A percentile compares a stretch with the other conserved stretches of the same genome.
These are phyloP conservation scores for Rhododendron kiyosumense DNA, from an alignment of 148 eudicot genomes.

Conservation along the genomic window DNA sequence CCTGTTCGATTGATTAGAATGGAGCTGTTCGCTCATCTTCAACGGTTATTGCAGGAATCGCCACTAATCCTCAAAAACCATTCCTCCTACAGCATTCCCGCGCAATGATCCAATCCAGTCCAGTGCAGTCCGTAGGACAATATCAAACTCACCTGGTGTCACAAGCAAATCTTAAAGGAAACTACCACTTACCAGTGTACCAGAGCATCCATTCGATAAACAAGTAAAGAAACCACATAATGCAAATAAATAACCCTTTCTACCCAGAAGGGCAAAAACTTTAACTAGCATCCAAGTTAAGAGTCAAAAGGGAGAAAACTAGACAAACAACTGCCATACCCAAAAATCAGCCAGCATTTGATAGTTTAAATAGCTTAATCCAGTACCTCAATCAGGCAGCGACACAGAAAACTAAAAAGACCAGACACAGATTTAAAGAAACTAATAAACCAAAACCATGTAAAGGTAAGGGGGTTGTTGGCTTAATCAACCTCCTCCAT, in stretches of 20 bases:
- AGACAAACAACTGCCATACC: background rate
- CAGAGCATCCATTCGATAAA: background rate
- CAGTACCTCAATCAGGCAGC: background rate
- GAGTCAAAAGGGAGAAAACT: background rate
- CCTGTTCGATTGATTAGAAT: no score
- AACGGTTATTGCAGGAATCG: no score
- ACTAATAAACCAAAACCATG: background rate
- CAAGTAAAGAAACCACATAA: background rate
- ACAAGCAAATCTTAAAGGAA: background rate
- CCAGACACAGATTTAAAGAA: background rate
- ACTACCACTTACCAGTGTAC: background rate
- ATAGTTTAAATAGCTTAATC: background rate
- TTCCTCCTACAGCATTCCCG: no score
- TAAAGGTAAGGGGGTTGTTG: background rate
- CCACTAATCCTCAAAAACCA: no score
- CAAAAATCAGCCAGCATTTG: background rate
- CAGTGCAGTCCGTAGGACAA: background rate
- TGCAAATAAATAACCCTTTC: background rate
- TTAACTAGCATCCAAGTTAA: background rate
- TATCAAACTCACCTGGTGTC: background rate
- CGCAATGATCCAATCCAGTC: no score
- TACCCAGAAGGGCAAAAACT: background rate
- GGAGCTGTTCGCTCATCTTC: no score
- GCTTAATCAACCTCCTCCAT: constrained; percentile 20
- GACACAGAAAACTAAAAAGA: background rate